Base-by-base conservation (phyloP, 2,329 filamentous ascomycete species). In the Aureobasidium subglaciale region DNA sequence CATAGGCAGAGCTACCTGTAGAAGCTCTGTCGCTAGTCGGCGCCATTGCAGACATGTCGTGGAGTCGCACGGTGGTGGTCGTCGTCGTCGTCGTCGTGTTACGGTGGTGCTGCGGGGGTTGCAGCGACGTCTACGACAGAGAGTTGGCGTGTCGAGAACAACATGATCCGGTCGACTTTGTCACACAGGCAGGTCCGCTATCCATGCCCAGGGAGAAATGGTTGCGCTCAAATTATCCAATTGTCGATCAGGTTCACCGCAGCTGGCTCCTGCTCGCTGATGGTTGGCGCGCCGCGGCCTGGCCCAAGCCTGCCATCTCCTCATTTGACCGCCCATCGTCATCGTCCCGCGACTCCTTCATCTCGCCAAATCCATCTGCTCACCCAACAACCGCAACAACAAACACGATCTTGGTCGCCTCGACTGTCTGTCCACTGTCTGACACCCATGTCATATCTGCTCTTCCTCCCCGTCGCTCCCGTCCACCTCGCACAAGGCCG, bases 11-110 rank as follows among this genome's bases (percentile, higher is more conserved):
- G 34, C 18, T 50, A 25, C 20, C 25, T 13, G 46, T 58, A 32
- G 22, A 30, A 27, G 34, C 49, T 30, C 7, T 62, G 62, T 56
- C 53, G 16, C 34, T 48, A 22, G 18, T 42, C 35, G 34, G 13
- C 2, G 48, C 18, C 46, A 38, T 43, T 30, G 18, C 29, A 13
- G 38, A 43, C 52, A 37, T 43, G 29, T 45, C 41, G 32, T 29
- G 18, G 20, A 8, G n/a, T n/a, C n/a, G n/a, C n/a, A n/a, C n/a
- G n/a, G n/a, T n/a, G n/a, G n/a, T n/a, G n/a, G n/a, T n/a, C n/a
- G n/a, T n/a, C 10, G 30, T 49, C 30, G 22, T 40, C 45, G 22
- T 29, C 11, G 52, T 45, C 24, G 40, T 56, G 35, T 40, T 52
- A 41, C 38, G 16, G 46, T 35, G 16, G 15, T 35, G 45, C 20